Evolutionary conservation across 352 stramenopile genomes (phyloP).

Genomic region (Globisporangium sylvaticum): DNA sequence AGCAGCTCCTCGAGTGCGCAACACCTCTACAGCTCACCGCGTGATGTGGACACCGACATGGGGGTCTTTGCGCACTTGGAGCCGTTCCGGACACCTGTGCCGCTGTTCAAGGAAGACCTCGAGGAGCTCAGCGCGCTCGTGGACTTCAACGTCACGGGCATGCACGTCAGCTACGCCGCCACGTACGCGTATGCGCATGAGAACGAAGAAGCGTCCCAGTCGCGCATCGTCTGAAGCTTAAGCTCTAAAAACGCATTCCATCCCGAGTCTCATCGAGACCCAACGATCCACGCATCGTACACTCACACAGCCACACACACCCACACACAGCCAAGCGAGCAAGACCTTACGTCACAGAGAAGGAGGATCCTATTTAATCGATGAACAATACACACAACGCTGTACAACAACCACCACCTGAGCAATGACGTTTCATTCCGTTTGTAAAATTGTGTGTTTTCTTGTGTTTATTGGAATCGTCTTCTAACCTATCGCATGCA

Average conservation of each 20-base stretch:
- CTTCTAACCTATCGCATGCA: slow-evolving; percentile 5
- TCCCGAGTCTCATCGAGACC: background rate
- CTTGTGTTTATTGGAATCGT: slow-evolving; percentile 3
- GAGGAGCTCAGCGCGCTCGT: slow-evolving; percentile 36
- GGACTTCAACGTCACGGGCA: slow-evolving; percentile 17
- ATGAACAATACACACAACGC: background rate
- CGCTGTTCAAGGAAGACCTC: slow-evolving; percentile 35
- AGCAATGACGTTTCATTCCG: background rate
- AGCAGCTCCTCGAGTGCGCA: background rate
- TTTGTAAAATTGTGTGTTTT: background rate
- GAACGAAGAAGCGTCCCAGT: slow-evolving; percentile 1
- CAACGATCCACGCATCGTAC: background rate
- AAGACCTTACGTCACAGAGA: background rate
- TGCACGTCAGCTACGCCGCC: background rate
- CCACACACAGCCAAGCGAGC: background rate
- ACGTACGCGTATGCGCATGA: background rate
- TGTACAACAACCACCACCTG: background rate
- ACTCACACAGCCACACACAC: background rate
- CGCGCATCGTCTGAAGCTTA: slow-evolving; percentile 5
- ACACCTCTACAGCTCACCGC: slow-evolving; percentile 17
- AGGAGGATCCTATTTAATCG: slow-evolving; percentile 5
- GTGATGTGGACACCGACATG: slow-evolving; percentile 22
- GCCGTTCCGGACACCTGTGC: slow-evolving; percentile 29
- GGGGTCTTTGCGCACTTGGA: slow-evolving; percentile 19
- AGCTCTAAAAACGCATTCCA: background rate